Percentiles rank a stretch among this genome's conserved stretches.
Evolutionary conservation across 2,329 filamentous ascomycete species (phyloP).

Genomic region (Pestalotiopsis sp.): DNA sequence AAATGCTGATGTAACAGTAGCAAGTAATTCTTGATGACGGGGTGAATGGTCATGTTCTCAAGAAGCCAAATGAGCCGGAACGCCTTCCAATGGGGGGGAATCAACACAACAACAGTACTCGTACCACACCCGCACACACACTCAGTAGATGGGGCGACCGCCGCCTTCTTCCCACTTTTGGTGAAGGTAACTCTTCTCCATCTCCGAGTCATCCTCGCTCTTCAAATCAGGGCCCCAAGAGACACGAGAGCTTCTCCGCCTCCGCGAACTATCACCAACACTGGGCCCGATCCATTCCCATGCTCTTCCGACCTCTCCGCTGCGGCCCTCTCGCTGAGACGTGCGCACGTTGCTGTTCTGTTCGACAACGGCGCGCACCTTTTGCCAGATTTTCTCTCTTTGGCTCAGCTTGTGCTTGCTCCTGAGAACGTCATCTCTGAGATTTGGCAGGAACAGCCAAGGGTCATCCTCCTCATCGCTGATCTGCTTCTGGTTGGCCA

Average conservation of each 20-base stretch:
- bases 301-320: conserved; percentile 66
- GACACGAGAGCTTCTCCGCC: conserved; percentile 55
- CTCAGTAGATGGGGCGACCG: conserved; percentile 39
- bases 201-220: conserved; percentile 32
- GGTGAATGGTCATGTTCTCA: not conserved
- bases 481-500: conserved; percentile 81
- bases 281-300: conserved; percentile 73
- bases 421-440: conserved; percentile 88
- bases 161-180: conserved; percentile 41
- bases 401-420: conserved; percentile 77
- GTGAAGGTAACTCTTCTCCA: conserved; percentile 30
- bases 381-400: conserved; percentile 81
- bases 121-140: not conserved
- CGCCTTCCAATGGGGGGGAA: not conserved
- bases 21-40: not conserved
- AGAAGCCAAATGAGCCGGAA: not conserved
- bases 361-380: conserved; percentile 84
- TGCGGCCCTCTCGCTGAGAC: conserved; percentile 67
- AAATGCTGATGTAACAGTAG: not conserved
- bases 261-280: conserved; percentile 45
- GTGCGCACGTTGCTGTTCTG: conserved; percentile 90
- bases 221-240: conserved; percentile 47
- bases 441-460: conserved; percentile 84
- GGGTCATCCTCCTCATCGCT: conserved; percentile 69
- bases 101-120: not conserved